Evolutionary conservation across 169 alveolate species (phyloP), one percentile per base, ranked within the genome.

Genomic region (Eimeria sp.): DNA sequence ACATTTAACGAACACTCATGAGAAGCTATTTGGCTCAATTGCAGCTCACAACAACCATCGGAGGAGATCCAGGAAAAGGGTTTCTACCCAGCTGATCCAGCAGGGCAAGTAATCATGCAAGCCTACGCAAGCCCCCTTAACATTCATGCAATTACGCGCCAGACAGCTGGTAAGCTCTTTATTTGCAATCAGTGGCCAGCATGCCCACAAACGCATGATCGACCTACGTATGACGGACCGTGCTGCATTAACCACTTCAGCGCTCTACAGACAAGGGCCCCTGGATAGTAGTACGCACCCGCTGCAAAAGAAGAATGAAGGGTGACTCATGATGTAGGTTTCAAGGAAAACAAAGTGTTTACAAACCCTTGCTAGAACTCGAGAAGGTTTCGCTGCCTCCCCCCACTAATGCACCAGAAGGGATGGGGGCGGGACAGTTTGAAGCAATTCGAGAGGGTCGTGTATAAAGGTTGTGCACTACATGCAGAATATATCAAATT

Each of bases 381-480:
- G 1, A 34, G 83, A 73, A 70, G 83, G 40, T 16, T 73, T 34
- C 83, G 83, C 54, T 40, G 83, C 83, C 51, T 73, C 83, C 83
- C 83, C 83, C 83, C 83, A 73, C 83, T 73, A 57, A 73, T 73
- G 57, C 83, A 40, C 4, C 18, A 73, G 57, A 34, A 73, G 25
- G 83, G 27, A 73, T 34, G 83, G 57, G 83, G 57, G 54, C 30
- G 16, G 57, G 25, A 73, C 54, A 57, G 83, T 16, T 40, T 34
- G 16, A n/a, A 78, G 27, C 25, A 22, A 49, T 43, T 47, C 88
- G 65, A 51, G 9, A 10, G 22, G 88, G 65, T 25, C 65, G 67
- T 25, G 40, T 78, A 78, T 22, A 49, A n/a, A 25, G 22, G 65
- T 25, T n/a, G 47, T 47, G 88, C 88, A 27, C 88, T n/a, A 27